Evolutionary conservation across 345 rosid genomes (phyloP).

Genomic region (Draba incana): DNA sequence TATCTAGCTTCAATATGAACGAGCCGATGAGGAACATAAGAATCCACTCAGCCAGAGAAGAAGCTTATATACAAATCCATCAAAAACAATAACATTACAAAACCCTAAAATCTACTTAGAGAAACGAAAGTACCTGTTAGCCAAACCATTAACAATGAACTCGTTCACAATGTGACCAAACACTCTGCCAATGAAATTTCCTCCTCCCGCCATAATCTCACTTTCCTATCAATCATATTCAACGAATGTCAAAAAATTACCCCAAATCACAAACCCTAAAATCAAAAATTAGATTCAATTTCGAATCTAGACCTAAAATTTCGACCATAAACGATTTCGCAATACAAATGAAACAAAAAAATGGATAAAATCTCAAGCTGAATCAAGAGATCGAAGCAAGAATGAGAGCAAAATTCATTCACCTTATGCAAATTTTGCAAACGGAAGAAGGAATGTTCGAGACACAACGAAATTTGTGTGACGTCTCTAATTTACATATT

Average conservation of each 20-base stretch:
- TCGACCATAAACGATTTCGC: too few species aligned
- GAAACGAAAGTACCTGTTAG: constrained; percentile 63
- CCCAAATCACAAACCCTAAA: constrained; percentile 4
- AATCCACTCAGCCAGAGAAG: constrained; percentile 50
- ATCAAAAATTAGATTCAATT: neutral
- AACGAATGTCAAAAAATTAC: too few species aligned
- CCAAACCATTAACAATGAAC: constrained; percentile 78
- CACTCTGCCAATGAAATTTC: constrained; percentile 80
- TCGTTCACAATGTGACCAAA: constrained; percentile 78
- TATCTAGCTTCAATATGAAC: constrained; percentile 57
- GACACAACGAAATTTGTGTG: neutral
- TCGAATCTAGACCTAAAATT: neutral
- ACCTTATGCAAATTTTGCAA: constrained; percentile 16
- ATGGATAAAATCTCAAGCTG: neutral
- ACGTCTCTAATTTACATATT: neutral
- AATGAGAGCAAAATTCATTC: neutral
- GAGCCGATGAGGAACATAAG: constrained; percentile 47
- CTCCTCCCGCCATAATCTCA: constrained; percentile 83
- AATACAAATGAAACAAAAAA: neutral
- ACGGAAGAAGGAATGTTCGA: constrained; percentile 2
- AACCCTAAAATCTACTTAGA: neutral
- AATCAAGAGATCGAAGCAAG: neutral
- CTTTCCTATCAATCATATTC: constrained; percentile 22
- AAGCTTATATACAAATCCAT: constrained; percentile 33
- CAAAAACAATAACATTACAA: neutral